phyloP scores from a whole-genome alignment of 1,284 basidiomycete species.

The Melampsora larici-populina region DNA sequence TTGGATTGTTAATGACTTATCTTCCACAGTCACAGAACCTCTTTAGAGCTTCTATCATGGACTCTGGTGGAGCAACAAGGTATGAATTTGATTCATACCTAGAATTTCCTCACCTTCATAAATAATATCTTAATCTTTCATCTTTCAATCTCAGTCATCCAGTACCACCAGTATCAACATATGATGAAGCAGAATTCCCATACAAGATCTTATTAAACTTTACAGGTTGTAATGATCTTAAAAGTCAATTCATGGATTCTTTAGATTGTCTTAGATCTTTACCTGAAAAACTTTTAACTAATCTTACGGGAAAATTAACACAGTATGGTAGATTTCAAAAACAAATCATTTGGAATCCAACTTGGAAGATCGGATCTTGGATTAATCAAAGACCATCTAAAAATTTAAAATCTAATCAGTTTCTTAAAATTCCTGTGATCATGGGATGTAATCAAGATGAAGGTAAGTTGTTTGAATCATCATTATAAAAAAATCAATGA shows the following conservation, averaged over 20 bases:
- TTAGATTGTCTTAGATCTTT: slow-evolving; percentile 25
- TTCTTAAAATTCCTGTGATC: slow-evolving; percentile 23
- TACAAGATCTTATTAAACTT: slow-evolving; percentile 41
- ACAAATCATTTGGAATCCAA: slow-evolving; percentile 29
- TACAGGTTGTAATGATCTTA: slow-evolving; percentile 13
- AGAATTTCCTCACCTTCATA: no score
- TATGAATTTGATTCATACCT: slow-evolving; percentile 42
- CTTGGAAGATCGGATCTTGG: slow-evolving; percentile 11
- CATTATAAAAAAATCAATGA: not conserved
- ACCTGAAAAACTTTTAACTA: not conserved
- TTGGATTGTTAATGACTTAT: slow-evolving; percentile 22
- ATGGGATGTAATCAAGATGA: slow-evolving; percentile 35
- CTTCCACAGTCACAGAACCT: slow-evolving; percentile 41
- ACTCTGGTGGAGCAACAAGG: slow-evolving; percentile 53
- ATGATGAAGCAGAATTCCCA: slow-evolving; percentile 49
- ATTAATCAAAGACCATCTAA: slow-evolving; percentile 26
- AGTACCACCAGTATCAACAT: slow-evolving; percentile 18
- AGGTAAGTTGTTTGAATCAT: not conserved
- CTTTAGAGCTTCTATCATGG: slow-evolving; percentile 55
- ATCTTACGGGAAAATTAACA: not conserved
- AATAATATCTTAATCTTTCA: no score
- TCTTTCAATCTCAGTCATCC: slow-evolving; percentile 29
- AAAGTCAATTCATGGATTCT: not conserved
- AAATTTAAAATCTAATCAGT: not conserved
- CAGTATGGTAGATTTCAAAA: slow-evolving; percentile 10